Conservation (phyloP, 1,139 yeast genomes). For the Yamadazyma mexicana region DNA sequence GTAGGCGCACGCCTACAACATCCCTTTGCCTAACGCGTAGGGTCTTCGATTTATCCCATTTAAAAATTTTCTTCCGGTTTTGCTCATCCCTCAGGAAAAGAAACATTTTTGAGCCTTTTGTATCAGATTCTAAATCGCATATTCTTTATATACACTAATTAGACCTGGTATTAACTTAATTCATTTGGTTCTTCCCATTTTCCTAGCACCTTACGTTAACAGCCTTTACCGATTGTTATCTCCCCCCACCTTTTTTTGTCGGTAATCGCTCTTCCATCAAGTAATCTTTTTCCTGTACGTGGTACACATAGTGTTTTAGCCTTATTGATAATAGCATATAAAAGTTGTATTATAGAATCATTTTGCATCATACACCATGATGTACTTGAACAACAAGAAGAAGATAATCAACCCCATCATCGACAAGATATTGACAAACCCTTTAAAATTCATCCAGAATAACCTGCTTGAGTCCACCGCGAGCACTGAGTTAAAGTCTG, state of each 20-base stretch:
- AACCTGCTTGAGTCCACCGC: conserved; percentile 19
- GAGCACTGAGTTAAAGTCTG: conserved; percentile 29
- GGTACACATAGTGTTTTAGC: no score
- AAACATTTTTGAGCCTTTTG: background rate
- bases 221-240: no score
- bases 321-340: no score
- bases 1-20: no score
- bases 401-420: conserved; percentile 40
- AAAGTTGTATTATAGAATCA: background rate
- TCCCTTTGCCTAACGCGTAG: no score
- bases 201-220: no score
- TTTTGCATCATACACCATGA: background rate
- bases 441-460: conserved; percentile 56
- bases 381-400: conserved; percentile 13
- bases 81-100: conserved; percentile 5
- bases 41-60: background rate
- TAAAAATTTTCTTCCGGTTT: conserved; percentile 1
- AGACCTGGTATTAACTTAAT: background rate
- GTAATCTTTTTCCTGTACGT: no score
- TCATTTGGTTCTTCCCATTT: background rate
- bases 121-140: conserved; percentile 1
- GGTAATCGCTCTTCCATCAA: no score
- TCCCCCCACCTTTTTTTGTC: no score
- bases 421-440: conserved; percentile 59
- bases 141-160: background rate